These are phyloP conservation scores for Castanea sativa DNA, from an alignment of 306 rosid genomes.

Conservation along the genomic window DNA sequence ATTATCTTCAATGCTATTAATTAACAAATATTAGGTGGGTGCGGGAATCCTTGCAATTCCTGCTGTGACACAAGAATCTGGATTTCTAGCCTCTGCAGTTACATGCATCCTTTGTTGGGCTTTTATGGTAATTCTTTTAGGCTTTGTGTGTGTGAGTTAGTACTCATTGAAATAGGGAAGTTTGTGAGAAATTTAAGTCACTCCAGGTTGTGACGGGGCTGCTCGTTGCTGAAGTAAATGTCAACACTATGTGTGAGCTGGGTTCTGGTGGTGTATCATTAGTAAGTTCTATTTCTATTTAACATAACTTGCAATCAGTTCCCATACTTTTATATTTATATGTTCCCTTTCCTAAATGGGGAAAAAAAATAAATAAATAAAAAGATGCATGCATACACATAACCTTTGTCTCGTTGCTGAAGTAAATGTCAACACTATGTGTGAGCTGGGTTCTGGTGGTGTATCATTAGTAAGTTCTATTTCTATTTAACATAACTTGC, in stretches of 20 bases:
- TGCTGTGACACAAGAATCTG: slow-evolving; percentile 79
- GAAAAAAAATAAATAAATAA: background rate
- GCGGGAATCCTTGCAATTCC: slow-evolving; percentile 85
- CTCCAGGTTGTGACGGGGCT: slow-evolving; percentile 78
- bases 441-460: slow-evolving; percentile 76
- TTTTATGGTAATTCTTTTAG: slow-evolving; percentile 52
- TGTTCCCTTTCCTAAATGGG: background rate
- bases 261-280: slow-evolving; percentile 78
- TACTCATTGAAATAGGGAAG: background rate
- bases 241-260: slow-evolving; percentile 76
- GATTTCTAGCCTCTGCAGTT: slow-evolving; percentile 68
- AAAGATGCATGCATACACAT: background rate
- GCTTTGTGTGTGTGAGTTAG: background rate
- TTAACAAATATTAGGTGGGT: slow-evolving; percentile 48
- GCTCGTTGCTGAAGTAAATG: slow-evolving; percentile 76
- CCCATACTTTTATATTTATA: background rate
- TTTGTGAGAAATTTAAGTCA: background rate
- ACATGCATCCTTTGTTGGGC: slow-evolving; percentile 63
- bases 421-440: slow-evolving; percentile 81
- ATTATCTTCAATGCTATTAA: slow-evolving; percentile 22
- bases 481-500: background rate
- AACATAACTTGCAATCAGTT: background rate
- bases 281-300: slow-evolving; percentile 39
- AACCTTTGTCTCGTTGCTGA: slow-evolving; percentile 46
- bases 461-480: slow-evolving; percentile 59